Percentiles rank a stretch among this genome's conserved stretches.
phyloP scores from a whole-genome alignment of 2,329 filamentous ascomycete genomes.

The Exophiala dermatitidis region DNA sequence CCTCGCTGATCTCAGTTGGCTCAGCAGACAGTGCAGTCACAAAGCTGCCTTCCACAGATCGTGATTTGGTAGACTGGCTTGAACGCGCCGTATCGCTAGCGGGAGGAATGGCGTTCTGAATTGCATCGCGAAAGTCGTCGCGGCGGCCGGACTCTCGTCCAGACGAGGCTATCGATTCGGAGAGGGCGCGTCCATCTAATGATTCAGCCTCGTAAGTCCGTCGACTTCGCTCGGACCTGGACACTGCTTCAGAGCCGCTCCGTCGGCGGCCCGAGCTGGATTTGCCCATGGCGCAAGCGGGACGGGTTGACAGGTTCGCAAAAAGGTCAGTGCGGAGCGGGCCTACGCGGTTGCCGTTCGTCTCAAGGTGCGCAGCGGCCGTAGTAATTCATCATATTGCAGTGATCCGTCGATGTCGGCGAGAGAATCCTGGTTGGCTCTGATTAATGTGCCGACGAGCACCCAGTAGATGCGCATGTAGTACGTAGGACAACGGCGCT shows the following conservation, averaged over 20 bases:
- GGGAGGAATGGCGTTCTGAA: constrained; percentile 3
- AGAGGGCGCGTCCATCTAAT: constrained; percentile 6
- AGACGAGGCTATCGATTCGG: constrained; percentile 17
- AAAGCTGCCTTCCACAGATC: constrained; percentile 2
- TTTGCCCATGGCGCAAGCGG: constrained; percentile 20
- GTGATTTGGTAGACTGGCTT: not conserved
- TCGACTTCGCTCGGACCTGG: constrained; percentile 15
- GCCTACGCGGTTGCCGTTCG: constrained; percentile 5
- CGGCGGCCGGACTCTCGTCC: constrained; percentile 16
- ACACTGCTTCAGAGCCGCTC: constrained; percentile 19
- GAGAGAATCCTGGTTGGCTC: not conserved
- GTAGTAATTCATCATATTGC: not conserved
- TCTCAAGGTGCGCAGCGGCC: not conserved
- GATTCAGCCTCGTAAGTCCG: constrained; percentile 13
- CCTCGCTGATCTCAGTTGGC: constrained; percentile 13
- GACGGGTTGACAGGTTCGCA: constrained; percentile 10
- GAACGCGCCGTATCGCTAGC: not conserved
- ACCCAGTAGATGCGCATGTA: not conserved
- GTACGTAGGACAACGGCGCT: not conserved
- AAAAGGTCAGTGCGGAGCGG: constrained; percentile 12
- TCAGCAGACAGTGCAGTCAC: constrained; percentile 9
- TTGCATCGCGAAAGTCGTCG: constrained; percentile 7
- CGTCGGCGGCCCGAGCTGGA: constrained; percentile 23
- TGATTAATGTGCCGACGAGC: not conserved
- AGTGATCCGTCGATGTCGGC: not conserved